These are phyloP conservation scores for Solanum pimpinellifolium DNA, from an alignment of 257 asterid species.

Conservation along the genomic window DNA sequence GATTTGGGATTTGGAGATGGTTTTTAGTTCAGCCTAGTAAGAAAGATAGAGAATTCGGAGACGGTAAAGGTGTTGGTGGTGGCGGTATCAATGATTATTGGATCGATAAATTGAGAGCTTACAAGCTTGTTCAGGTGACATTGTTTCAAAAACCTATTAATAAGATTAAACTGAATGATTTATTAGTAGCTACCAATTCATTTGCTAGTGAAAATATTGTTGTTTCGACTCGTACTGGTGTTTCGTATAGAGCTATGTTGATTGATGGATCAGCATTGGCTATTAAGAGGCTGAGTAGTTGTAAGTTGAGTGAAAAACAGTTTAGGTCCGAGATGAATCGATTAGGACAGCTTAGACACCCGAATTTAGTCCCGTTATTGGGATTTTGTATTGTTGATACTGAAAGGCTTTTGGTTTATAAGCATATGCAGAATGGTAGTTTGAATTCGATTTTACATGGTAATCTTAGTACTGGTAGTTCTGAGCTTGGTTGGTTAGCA, in stretches of 20 bases:
- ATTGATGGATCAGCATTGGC: constrained; percentile 57
- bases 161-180: constrained; percentile 46
- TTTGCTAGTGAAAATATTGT: constrained; percentile 27
- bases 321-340: constrained; percentile 53
- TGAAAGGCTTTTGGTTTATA: constrained; percentile 55
- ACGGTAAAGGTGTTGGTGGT: constrained; percentile 3
- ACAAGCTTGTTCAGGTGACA: constrained; percentile 44
- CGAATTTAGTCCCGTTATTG: constrained; percentile 51
- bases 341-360: constrained; percentile 62
- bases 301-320: constrained; percentile 43
- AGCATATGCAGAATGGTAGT: constrained; percentile 46
- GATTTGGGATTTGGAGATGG: constrained; percentile 60
- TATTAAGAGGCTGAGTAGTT: constrained; percentile 35
- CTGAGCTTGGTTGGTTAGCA: constrained; percentile 35
- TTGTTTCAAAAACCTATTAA: constrained; percentile 54
- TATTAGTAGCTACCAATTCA: constrained; percentile 33
- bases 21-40: constrained; percentile 12
- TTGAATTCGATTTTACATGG: constrained; percentile 27
- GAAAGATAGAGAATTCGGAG: constrained; percentile 21
- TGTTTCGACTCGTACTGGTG: constrained; percentile 38
- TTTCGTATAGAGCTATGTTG: constrained; percentile 42
- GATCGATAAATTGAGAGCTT: constrained; percentile 33
- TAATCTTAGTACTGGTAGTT: background rate
- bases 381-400: constrained; percentile 63
- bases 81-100: constrained; percentile 8